A percentile compares a stretch with the other conserved stretches of the same genome.
phyloP scores from a whole-genome alignment of 768 basidiomycete species.

The Rhizopogon vinicolor region DNA sequence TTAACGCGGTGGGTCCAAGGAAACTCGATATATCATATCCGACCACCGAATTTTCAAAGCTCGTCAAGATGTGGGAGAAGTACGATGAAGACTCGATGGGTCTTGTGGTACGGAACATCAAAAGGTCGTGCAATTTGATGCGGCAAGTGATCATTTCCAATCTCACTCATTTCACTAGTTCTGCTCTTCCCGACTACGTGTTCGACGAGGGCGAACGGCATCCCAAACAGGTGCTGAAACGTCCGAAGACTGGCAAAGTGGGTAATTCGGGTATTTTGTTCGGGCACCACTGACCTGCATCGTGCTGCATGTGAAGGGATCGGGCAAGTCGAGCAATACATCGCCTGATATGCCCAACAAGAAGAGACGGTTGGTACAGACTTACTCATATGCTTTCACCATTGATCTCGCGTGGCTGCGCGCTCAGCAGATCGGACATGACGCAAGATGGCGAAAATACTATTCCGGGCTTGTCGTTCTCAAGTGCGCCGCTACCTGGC shows the following conservation, averaged over 20 bases:
- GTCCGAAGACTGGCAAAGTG: slow-evolving; percentile 61
- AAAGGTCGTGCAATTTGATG: slow-evolving; percentile 49
- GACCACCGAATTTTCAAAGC: slow-evolving; percentile 89
- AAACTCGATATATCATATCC: slow-evolving; percentile 96
- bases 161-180: slow-evolving; percentile 38
- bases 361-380: slow-evolving; percentile 68
- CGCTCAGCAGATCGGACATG: slow-evolving; percentile 38
- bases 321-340: slow-evolving; percentile 55
- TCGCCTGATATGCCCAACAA: slow-evolving; percentile 76
- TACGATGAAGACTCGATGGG: slow-evolving; percentile 93
- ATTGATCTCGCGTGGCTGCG: slow-evolving; percentile 26
- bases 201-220: slow-evolving; percentile 81
- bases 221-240: slow-evolving; percentile 64
- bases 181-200: slow-evolving; percentile 75
- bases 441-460: slow-evolving; percentile 38
- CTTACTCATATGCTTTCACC: slow-evolving; percentile 9
- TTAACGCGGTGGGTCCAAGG: slow-evolving; percentile 71
- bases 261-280: slow-evolving; percentile 21
- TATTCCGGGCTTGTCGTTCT: slow-evolving; percentile 28
- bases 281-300: slow-evolving; percentile 23
- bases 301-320: slow-evolving; percentile 38
- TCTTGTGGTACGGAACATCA: slow-evolving; percentile 90
- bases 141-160: slow-evolving; percentile 9
- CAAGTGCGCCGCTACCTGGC: slow-evolving; percentile 25
- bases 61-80: slow-evolving; percentile 94